Conservation (phyloP, 352 stramenopile species). For the Globisporangium rhizosaccharum region DNA sequence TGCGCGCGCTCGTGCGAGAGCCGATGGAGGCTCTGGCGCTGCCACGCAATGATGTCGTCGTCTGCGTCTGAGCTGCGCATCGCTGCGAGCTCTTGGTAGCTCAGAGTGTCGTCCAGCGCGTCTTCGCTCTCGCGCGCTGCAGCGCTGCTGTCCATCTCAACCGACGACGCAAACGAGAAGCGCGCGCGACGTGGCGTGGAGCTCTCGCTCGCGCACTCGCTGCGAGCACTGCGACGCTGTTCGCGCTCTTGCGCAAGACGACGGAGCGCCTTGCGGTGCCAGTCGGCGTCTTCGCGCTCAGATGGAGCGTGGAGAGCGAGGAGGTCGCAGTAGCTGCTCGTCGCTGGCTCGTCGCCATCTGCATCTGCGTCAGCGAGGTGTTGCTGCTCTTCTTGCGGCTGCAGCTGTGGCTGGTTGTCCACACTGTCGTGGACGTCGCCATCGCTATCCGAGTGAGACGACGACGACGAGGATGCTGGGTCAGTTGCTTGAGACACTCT, state of each 20-base stretch:
- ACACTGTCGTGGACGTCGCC: too few relatives aligned
- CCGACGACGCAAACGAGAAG: slow-evolving; percentile 10
- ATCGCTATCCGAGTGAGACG: too few relatives aligned
- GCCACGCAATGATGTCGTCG: slow-evolving; percentile 19
- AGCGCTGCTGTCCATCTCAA: slow-evolving; percentile 4
- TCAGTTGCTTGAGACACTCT: too few relatives aligned
- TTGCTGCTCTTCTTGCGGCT: too few relatives aligned
- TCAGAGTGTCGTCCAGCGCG: slow-evolving; percentile 8
- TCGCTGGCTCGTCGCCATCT: too few relatives aligned
- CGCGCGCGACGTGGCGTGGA: neutral
- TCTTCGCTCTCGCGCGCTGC: slow-evolving; percentile 1
- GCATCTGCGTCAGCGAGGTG: neutral
- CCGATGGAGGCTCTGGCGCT: slow-evolving; percentile 24
- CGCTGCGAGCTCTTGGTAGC: slow-evolving; percentile 24
- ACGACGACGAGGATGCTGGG: too few relatives aligned
- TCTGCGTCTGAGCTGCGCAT: slow-evolving; percentile 18
- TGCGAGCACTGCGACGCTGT: slow-evolving; percentile 11
- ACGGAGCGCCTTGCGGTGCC: slow-evolving; percentile 30
- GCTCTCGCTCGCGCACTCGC: neutral
- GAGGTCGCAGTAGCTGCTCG: slow-evolving; percentile 34
- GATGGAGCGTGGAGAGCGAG: slow-evolving; percentile 16
- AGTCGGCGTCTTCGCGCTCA: slow-evolving; percentile 16
- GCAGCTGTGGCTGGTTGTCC: too few relatives aligned
- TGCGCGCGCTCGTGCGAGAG: slow-evolving; percentile 30
- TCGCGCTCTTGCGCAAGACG: slow-evolving; percentile 34